Conservation (phyloP, 177 flowering plant genomes). For the Tripterygium wilfordii region DNA sequence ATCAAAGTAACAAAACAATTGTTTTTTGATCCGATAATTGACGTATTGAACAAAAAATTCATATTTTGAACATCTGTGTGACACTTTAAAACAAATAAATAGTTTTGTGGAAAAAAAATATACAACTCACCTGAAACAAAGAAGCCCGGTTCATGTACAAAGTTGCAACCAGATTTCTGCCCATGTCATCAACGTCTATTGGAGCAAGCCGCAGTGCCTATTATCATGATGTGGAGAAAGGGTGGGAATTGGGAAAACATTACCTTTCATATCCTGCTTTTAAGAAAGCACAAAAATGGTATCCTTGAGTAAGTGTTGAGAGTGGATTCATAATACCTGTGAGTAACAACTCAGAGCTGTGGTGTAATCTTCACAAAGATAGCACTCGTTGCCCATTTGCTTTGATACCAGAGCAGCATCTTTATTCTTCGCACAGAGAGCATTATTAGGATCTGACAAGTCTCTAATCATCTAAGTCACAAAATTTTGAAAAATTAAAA, state of each 20-base stretch:
- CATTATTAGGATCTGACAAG: conserved; percentile 38
- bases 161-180: conserved; percentile 48
- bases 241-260: neutral
- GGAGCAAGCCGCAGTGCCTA: conserved; percentile 83
- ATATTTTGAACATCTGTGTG: too few relatives aligned
- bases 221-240: neutral
- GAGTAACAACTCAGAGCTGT: conserved; percentile 62
- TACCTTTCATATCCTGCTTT: neutral
- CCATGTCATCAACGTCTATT: conserved; percentile 36
- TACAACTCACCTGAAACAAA: conserved; percentile 58
- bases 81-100: too few relatives aligned
- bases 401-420: conserved; percentile 59
- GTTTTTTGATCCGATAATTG: too few relatives aligned
- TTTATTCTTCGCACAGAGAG: conserved; percentile 50
- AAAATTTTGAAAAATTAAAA: neutral
- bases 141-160: conserved; percentile 72
- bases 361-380: conserved; percentile 42
- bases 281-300: neutral
- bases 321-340: conserved; percentile 29
- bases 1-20: too few relatives aligned
- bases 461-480: conserved; percentile 39
- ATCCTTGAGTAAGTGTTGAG: neutral
- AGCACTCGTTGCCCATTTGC: conserved; percentile 61
- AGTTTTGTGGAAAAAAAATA: neutral
- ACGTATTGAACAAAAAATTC: too few relatives aligned